Evolutionary conservation across 1,284 basidiomycete species (phyloP), one percentile per base, ranked within the genome.

Genomic region (Mycena sp.): DNA sequence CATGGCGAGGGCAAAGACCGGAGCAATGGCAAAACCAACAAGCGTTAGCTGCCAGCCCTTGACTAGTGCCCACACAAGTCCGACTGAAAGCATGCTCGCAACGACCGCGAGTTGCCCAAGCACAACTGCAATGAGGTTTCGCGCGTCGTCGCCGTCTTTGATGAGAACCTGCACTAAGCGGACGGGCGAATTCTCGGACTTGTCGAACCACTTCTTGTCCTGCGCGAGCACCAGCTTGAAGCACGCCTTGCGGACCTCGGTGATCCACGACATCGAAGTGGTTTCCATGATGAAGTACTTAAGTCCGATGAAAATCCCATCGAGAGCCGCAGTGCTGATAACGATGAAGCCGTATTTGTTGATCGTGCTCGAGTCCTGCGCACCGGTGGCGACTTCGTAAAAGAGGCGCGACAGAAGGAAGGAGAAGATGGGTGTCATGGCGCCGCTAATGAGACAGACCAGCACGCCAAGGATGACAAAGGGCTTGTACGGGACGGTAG

Each of bases 21-120:
- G 97, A 0, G 87, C 93, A 32, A 98, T 86, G 1, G 91, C 95
- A 32, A 98, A 76, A 0, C 95, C 97, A 1, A 94, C 93, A n/a
- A 99, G 85, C 0, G 96, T 98, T 63, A 99, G 82, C 78, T 98
- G 90, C 97, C 97, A 99, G 0, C 95, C 95, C 28, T 86, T 80
- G 0, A 86, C 86, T 73, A 98, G 81, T 0, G 97, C 94, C 96
- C 96, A 99, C 11, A 92, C 75, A 17, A 98, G 77, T 4, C 94
- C 95, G 11, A 96, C 81, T 1, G 82, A 74, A 48, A 98, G 83
- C 95, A 99, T 98, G 6, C 91, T 81, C 2, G 80, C 91, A 7
- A 95, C 91, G 9, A 95, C 91, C 29, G 90, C 72, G 11, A 82
- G 80, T 73, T 96, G 92, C 0, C 88, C 87, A 51, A 94, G 77